Percentiles rank a stretch among this genome's conserved stretches.
phyloP scores from a whole-genome alignment of 2,329 filamentous ascomycete genomes.

The Sordariomycetes sp. region DNA sequence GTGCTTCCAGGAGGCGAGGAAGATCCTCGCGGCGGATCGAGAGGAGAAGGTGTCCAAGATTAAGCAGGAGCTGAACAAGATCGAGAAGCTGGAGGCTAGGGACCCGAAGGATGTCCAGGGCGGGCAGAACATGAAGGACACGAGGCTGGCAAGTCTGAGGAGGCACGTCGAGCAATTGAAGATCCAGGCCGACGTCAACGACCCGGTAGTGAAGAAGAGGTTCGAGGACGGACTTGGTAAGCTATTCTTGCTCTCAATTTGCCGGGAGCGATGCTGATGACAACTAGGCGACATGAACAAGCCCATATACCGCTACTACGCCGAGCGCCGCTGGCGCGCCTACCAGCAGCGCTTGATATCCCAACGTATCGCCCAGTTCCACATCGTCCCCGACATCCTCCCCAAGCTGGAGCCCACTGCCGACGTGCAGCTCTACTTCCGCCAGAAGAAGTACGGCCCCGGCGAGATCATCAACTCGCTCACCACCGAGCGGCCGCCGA shows the following conservation, averaged over 20 bases:
- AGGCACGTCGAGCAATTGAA: conserved; percentile 69
- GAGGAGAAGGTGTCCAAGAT: conserved; percentile 73
- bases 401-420: conserved; percentile 68
- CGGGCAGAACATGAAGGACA: conserved; percentile 56
- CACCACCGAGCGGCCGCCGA: conserved; percentile 64
- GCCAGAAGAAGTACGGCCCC: conserved; percentile 57
- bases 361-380: conserved; percentile 81
- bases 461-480: conserved; percentile 71
- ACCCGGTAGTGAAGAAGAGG: conserved; percentile 83
- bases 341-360: conserved; percentile 71
- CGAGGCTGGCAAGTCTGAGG: conserved; percentile 59
- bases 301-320: conserved; percentile 87
- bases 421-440: conserved; percentile 77
- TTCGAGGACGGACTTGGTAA: conserved; percentile 88
- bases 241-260: conserved; percentile 19
- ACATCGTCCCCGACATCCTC: conserved; percentile 80
- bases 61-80: conserved; percentile 53
- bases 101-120: conserved; percentile 48
- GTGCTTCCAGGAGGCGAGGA: conserved; percentile 93
- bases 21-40: conserved; percentile 71
- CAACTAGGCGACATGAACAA: conserved; percentile 97
- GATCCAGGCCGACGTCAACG: conserved; percentile 88
- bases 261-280: no score
- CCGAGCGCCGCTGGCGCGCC: conserved; percentile 77
- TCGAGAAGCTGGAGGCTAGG: conserved; percentile 55